Evolutionary conservation across 768 basidiomycete genomes (phyloP), one percentile per base, ranked within the genome.

Genomic region (Trametes gibbosa): DNA sequence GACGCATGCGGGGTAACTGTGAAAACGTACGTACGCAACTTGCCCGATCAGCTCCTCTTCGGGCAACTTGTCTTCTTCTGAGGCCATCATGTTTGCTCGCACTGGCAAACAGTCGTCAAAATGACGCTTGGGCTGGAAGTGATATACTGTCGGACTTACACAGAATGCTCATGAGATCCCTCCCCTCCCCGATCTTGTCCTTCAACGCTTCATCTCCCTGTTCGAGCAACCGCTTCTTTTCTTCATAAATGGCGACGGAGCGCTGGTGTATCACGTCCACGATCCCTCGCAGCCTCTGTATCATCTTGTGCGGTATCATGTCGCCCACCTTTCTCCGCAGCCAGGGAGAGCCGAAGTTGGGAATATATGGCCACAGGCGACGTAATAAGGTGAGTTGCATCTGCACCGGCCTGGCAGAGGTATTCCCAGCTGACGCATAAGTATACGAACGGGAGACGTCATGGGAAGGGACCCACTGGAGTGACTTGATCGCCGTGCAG

Each of bases 21-120:
- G n/a, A n/a, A n/a, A n/a, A n/a, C n/a, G 40, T 5, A 58, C 63
- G 48, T 50, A 69, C 70, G 61, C 60, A 54, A 70, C 65, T 50
- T 69, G 69, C 5, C 61, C 66, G n/a, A 70, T 63, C 1, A 69
- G n/a, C 41, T 70, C 66, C n/a, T 61, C 56, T 14, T 70, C 69
- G 1, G 62, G 56, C n/a, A 71, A 41, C 21, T 62, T 61, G 25
- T 70, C 64, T 23, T 37, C 56, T 3, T 47, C 35, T 32, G 46
- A 16, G 0, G 61, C 62, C 24, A 17, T 19, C 43, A 58, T 41
- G 47, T 68, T 69, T 5, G 70, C 62, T 48, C 46, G 59, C 19
- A 70, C 69, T 68, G 32, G 8, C 3, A 17, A 9, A 7, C 17
- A n/a, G 32, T 49, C 5, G 35, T 42, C 3, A n/a, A 21, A 3